A percentile compares a stretch with the other conserved stretches of the same genome.
phyloP scores from a whole-genome alignment of 306 rosid genomes.

The Trifolium dubium region DNA sequence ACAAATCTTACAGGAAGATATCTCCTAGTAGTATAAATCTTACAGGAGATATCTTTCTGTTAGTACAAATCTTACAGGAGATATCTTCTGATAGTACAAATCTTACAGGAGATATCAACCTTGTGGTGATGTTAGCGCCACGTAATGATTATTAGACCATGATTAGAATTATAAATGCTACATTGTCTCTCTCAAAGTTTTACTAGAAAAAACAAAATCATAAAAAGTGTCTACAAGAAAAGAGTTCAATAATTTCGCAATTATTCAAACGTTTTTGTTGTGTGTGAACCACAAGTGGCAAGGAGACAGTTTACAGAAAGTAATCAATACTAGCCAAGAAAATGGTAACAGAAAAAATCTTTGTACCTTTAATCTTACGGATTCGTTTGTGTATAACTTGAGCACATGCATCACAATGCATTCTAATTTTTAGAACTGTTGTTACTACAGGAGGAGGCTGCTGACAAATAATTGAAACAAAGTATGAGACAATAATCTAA shows the following conservation, averaged over 20 bases:
- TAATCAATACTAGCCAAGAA: slow-evolving; percentile 7
- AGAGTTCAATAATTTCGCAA: neutral
- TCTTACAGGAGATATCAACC: too few species aligned
- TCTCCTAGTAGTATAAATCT: too few species aligned
- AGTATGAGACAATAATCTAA: neutral
- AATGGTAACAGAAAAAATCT: neutral
- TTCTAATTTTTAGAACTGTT: slow-evolving; percentile 63
- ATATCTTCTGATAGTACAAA: too few species aligned
- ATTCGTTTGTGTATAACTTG: slow-evolving; percentile 75
- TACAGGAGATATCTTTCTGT: too few species aligned
- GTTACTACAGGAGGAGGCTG: slow-evolving; percentile 70
- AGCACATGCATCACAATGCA: slow-evolving; percentile 98
- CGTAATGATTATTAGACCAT: too few species aligned
- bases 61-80: too few species aligned
- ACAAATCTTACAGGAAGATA: too few species aligned
- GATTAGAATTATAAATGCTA: too few species aligned
- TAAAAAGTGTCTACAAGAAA: neutral
- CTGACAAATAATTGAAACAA: slow-evolving; percentile 42
- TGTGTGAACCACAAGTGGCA: neutral
- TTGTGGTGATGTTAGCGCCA: too few species aligned
- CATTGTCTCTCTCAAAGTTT: too few species aligned
- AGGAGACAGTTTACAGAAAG: slow-evolving; percentile 1
- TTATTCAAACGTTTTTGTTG: slow-evolving; percentile 16
- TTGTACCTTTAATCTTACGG: slow-evolving; percentile 79
- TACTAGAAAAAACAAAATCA: too few species aligned